Base-by-base conservation (phyloP, 169 alveolate genomes). In the Plasmodium gonderi region DNA sequence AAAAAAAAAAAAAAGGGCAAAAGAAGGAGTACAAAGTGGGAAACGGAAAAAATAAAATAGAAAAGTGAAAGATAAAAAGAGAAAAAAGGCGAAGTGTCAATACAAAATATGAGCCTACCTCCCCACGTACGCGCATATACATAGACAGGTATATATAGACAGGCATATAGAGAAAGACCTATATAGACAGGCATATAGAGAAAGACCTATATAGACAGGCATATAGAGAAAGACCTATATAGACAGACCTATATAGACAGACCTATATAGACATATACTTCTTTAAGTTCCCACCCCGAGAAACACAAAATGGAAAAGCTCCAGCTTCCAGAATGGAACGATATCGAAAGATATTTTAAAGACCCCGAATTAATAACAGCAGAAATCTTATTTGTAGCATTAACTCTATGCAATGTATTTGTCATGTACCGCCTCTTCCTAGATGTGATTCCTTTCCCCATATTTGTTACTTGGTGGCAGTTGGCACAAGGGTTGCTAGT, bases 381-480 rank as follows among this genome's bases (percentile, higher is more conserved):
- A n/a, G 98, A 97, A 91, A 91, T 91, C 82, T 82, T 97, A 77
- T 97, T 97, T 91, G 95, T 97, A 40, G 91, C 95, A 85, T 92
- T 97, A 68, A 97, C 99, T 2, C 80, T 97, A 83, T 97, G 98
- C 79, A 97, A 97, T 91, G 98, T 97, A 79, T 97, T 97, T 92
- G 98, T 97, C 67, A 95, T 97, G 95, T 97, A 97, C 95, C 96
- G 98, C 17, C 94, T 97, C 45, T 96, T 97, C 80, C 96, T 96
- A 67, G 97, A 97, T 67, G 98, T 97, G 69, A 92, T 97, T 44
- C 99, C 99, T 47, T 97, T 93, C 72, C 99, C 99, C 20, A 94
- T 97, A 45, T 97, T 97, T 81, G 98, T 97, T 49, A 97, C 99
- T 40, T 97, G 98, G 98, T 97, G 98, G 97, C 99, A 97, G 80